Evolutionary conservation across 2,329 filamentous ascomycete species (phyloP).

Genomic region (Aphanoascus verrucosus): DNA sequence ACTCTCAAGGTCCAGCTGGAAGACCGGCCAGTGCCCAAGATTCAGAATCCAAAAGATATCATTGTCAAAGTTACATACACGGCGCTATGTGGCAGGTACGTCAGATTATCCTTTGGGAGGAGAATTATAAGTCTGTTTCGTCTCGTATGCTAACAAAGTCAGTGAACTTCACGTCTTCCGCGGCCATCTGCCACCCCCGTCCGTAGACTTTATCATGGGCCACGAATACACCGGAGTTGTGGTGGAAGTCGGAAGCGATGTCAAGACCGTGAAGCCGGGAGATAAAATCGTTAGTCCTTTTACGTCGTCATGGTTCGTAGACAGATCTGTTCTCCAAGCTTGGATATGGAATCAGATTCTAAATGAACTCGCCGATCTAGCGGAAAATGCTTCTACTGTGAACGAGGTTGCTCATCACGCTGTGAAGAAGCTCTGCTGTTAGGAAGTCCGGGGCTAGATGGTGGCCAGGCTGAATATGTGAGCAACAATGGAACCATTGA

Average conservation of each 20-base stretch:
- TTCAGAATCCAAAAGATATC: constrained; percentile 61
- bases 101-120: constrained; percentile 14
- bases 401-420: constrained; percentile 62
- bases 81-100: constrained; percentile 77
- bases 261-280: constrained; percentile 59
- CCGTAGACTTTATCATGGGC: constrained; percentile 52
- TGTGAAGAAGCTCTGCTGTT: constrained; percentile 63
- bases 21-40: constrained; percentile 64
- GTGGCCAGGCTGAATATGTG: constrained; percentile 69
- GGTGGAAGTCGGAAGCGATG: constrained; percentile 53
- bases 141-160: not conserved
- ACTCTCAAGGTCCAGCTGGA: constrained; percentile 65
- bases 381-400: constrained; percentile 75
- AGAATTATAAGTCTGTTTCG: not conserved
- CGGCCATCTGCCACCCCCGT: constrained; percentile 60
- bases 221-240: constrained; percentile 81
- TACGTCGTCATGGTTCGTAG: constrained; percentile 60
- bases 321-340: not conserved
- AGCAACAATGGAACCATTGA: constrained; percentile 15
- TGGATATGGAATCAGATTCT: not conserved
- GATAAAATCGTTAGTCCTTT: constrained; percentile 77
- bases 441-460: constrained; percentile 58
- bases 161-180: constrained; percentile 81
- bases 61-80: constrained; percentile 75
- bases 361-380: constrained; percentile 26